A percentile compares a stretch with the other conserved stretches of the same genome.
These are phyloP conservation scores for Cryphonectria nitschkei DNA, from an alignment of 2,329 filamentous ascomycete genomes.

Conservation along the genomic window DNA sequence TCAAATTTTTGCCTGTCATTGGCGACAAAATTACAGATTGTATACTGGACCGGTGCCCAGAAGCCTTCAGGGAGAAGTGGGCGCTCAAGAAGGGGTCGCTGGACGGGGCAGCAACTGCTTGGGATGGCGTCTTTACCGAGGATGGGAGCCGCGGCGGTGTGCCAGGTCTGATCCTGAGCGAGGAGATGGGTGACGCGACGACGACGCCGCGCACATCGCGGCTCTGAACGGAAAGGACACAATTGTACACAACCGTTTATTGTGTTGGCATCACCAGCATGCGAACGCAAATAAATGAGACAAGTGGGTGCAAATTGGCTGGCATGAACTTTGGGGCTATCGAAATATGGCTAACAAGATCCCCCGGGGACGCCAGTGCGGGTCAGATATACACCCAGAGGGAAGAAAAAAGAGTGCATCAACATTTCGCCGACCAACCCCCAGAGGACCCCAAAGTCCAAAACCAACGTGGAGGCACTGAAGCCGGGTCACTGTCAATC, in stretches of 20 bases:
- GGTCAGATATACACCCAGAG: background rate
- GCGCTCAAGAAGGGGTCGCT: constrained; percentile 61
- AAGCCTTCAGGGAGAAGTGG: constrained; percentile 61
- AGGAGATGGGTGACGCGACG: constrained; percentile 43
- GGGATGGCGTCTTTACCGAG: constrained; percentile 50
- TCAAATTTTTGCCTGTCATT: constrained; percentile 71
- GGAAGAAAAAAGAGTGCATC: background rate
- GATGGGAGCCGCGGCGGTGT: constrained; percentile 57
- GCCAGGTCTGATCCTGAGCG: constrained; percentile 50
- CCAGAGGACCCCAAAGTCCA: background rate
- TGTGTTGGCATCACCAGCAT: background rate
- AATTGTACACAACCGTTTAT: too few species aligned
- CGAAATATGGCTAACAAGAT: constrained; percentile 24
- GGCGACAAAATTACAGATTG: constrained; percentile 65
- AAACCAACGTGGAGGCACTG: background rate
- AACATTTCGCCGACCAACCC: background rate
- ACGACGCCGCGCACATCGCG: constrained; percentile 7
- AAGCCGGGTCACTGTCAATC: constrained; percentile 5
- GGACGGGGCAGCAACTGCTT: constrained; percentile 34
- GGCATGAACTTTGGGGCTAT: constrained; percentile 27
- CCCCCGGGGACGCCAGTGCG: background rate
- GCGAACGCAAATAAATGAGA: background rate
- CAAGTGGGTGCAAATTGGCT: constrained; percentile 14
- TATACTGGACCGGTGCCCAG: constrained; percentile 49
- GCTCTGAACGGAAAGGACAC: background rate